phyloP scores from a whole-genome alignment of 1,284 basidiomycete species.

The Naganishia albida region DNA sequence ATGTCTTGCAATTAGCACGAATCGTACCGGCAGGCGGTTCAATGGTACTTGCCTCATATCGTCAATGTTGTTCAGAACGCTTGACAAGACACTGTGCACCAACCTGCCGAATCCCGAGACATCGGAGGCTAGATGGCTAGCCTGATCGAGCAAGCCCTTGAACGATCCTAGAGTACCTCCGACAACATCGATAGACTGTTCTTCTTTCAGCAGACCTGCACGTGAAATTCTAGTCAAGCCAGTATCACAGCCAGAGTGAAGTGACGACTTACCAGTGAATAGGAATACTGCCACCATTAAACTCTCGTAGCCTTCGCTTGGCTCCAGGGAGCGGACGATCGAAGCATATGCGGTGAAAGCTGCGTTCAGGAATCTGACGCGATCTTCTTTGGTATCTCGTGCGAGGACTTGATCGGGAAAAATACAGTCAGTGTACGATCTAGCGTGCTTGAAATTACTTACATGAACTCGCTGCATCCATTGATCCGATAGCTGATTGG shows the following conservation, averaged over 20 bases:
- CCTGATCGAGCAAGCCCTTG: constrained; percentile 68
- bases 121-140: constrained; percentile 43
- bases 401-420: constrained; percentile 35
- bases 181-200: constrained; percentile 74
- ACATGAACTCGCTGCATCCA: constrained; percentile 63
- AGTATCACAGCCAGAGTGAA: not conserved
- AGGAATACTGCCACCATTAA: constrained; percentile 77
- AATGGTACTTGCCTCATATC: constrained; percentile 73
- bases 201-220: constrained; percentile 78
- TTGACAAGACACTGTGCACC: constrained; percentile 81
- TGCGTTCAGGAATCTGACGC: constrained; percentile 66
- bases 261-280: constrained; percentile 64
- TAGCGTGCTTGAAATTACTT: constrained; percentile 42
- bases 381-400: constrained; percentile 60
- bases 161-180: constrained; percentile 75
- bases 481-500: constrained; percentile 66
- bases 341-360: constrained; percentile 68
- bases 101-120: constrained; percentile 54
- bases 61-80: constrained; percentile 81
- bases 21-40: not conserved
- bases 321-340: constrained; percentile 65
- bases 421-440: not conserved
- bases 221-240: constrained; percentile 5
- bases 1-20: constrained; percentile 6
- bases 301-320: constrained; percentile 61